A percentile compares a stretch with the other conserved stretches of the same genome.
These are phyloP conservation scores for Claviceps spartinae DNA, from an alignment of 2,329 filamentous ascomycete genomes.

Conservation along the genomic window DNA sequence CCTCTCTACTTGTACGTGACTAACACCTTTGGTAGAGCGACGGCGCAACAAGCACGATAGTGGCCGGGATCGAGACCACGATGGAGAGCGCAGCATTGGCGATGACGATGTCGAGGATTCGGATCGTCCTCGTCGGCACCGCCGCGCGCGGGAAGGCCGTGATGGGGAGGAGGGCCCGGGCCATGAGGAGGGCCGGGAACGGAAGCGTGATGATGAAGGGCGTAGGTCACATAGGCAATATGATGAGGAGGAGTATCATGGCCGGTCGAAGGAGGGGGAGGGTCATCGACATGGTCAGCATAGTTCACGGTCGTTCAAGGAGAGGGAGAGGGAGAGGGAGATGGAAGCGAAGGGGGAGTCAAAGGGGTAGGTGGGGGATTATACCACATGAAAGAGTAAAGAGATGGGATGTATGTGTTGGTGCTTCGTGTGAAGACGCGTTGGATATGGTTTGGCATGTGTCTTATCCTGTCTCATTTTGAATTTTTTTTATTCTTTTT, in stretches of 20 bases:
- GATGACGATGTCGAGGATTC: conserved; percentile 9
- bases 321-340: conserved; percentile 6
- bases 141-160: conserved; percentile 1
- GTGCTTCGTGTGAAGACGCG: too few relatives aligned
- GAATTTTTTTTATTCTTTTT: background rate
- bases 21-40: conserved; percentile 12
- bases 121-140: conserved; percentile 10
- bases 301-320: conserved; percentile 11
- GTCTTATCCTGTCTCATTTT: background rate
- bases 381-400: background rate
- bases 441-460: background rate
- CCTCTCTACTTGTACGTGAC: background rate
- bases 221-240: conserved; percentile 11
- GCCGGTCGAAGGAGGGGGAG: conserved; percentile 7
- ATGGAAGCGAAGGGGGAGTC: conserved; percentile 5
- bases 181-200: background rate
- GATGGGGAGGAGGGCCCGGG: conserved; percentile 11
- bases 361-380: background rate
- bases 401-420: background rate
- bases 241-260: conserved; percentile 12
- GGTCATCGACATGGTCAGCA: conserved; percentile 7
- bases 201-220: conserved; percentile 8
- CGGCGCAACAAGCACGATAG: conserved; percentile 21
- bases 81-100: conserved; percentile 4
- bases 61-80: conserved; percentile 19